Conservation (phyloP, 176 grass and related monocot genomes). For the Avena insularis region DNA sequence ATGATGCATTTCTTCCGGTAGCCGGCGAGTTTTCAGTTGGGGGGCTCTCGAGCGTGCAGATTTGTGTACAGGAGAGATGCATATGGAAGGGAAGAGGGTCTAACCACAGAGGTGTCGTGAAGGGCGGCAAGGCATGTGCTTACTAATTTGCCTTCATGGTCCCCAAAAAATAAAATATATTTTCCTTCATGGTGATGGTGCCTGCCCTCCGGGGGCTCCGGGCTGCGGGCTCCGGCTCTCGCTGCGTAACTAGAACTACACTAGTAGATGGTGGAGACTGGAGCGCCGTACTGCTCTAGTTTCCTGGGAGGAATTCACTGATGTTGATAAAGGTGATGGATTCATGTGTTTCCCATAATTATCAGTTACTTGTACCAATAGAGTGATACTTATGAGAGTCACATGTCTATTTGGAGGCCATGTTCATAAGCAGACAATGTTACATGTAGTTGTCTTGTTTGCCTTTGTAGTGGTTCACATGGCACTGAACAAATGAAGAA, state of each 20-base stretch:
- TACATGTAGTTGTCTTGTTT: not conserved
- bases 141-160: constrained; percentile 46
- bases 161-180: constrained; percentile 18
- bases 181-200: constrained; percentile 45
- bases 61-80: constrained; percentile 3
- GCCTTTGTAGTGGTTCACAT: not conserved
- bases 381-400: too few relatives aligned
- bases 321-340: not conserved
- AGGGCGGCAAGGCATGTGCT: constrained; percentile 38
- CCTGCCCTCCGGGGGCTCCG: not conserved
- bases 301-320: not conserved
- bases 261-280: too few relatives aligned
- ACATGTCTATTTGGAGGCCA: not conserved
- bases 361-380: constrained; percentile 20
- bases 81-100: constrained; percentile 4
- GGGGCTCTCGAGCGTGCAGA: not conserved
- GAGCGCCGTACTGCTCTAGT: constrained; percentile 6
- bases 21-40: not conserved
- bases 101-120: constrained; percentile 12
- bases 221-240: not conserved
- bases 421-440: not conserved
- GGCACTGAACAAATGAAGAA: not conserved
- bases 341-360: not conserved
- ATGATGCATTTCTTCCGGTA: constrained; percentile 20
- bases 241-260: constrained; percentile 28